These are phyloP conservation scores for Hericium rajendrae DNA, from an alignment of 768 basidiomycete genomes.

Conservation along the genomic window DNA sequence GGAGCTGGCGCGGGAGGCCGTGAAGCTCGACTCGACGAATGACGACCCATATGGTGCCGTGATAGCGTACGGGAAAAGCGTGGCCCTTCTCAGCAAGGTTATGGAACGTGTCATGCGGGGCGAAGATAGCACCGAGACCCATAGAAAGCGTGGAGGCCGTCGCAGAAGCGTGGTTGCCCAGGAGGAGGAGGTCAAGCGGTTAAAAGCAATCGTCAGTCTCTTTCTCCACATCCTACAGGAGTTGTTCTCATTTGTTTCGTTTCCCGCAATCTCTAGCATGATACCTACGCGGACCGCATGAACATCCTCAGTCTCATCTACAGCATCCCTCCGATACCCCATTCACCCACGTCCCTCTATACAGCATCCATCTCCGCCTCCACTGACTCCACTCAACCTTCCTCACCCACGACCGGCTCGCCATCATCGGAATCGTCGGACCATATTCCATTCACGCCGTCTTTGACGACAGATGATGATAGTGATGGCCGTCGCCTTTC, in stretches of 20 bases:
- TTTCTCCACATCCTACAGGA: background rate
- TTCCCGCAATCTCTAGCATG: conserved; percentile 47
- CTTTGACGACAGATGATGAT: conserved; percentile 19
- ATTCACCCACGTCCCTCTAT: conserved; percentile 48
- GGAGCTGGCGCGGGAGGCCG: conserved; percentile 83
- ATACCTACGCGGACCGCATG: conserved; percentile 93
- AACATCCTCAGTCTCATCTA: conserved; percentile 86
- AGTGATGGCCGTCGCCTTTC: conserved; percentile 13
- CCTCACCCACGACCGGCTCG: conserved; percentile 39
- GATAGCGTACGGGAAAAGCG: conserved; percentile 80
- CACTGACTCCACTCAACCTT: conserved; percentile 41
- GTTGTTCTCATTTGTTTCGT: conserved; percentile 1
- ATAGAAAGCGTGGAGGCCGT: conserved; percentile 46
- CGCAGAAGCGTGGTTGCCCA: conserved; percentile 80
- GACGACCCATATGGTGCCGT: conserved; percentile 86
- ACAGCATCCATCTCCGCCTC: conserved; percentile 33
- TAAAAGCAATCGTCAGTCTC: conserved; percentile 79
- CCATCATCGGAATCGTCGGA: conserved; percentile 41
- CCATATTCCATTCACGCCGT: conserved; percentile 22
- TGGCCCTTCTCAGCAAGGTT: conserved; percentile 79
- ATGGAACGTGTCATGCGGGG: conserved; percentile 87
- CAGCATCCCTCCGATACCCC: conserved; percentile 70
- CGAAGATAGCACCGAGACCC: conserved; percentile 67
- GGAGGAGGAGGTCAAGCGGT: conserved; percentile 78
- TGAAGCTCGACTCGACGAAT: conserved; percentile 78